A percentile compares a stretch with the other conserved stretches of the same genome.
These are phyloP conservation scores for Rosa rugosa DNA, from an alignment of 306 rosid genomes.

Conservation along the genomic window DNA sequence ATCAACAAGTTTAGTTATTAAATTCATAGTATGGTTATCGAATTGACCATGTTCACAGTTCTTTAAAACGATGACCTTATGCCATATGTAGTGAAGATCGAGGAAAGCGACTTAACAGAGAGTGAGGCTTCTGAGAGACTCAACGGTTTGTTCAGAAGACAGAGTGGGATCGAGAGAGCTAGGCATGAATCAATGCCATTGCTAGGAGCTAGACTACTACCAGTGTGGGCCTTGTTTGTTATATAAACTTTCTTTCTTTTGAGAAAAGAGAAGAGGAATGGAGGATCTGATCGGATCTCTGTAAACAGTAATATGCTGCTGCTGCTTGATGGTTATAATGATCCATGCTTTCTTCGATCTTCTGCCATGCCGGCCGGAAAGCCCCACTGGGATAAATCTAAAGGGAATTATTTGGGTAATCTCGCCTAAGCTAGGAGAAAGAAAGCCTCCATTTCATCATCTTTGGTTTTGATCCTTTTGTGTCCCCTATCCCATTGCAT, in stretches of 20 bases:
- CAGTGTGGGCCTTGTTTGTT: background rate
- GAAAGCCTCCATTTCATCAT: background rate
- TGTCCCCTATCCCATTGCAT: slow-evolving; percentile 25
- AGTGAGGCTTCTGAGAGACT: slow-evolving; percentile 8
- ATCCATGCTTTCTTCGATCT: background rate
- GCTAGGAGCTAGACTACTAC: slow-evolving; percentile 1
- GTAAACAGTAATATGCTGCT: slow-evolving; percentile 4
- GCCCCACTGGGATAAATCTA: background rate
- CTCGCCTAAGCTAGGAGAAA: background rate
- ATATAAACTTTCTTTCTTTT: background rate
- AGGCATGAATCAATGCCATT: background rate
- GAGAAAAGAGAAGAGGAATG: slow-evolving; percentile 1
- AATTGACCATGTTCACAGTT: too few relatives aligned
- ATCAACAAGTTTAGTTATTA: too few relatives aligned
- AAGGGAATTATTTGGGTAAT: slow-evolving; percentile 48
- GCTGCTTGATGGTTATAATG: background rate
- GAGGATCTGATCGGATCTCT: background rate
- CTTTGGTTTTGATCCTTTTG: slow-evolving; percentile 30
- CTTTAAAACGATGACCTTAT: background rate
- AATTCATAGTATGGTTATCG: too few relatives aligned
- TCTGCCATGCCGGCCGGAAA: background rate
- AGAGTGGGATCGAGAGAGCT: background rate
- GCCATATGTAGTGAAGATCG: background rate
- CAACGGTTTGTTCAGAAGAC: slow-evolving; percentile 23
- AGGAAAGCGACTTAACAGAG: background rate